A percentile compares a stretch with the other conserved stretches of the same genome.
Conservation (phyloP, 495 filamentous ascomycete species). For the Podospora appendiculata region DNA sequence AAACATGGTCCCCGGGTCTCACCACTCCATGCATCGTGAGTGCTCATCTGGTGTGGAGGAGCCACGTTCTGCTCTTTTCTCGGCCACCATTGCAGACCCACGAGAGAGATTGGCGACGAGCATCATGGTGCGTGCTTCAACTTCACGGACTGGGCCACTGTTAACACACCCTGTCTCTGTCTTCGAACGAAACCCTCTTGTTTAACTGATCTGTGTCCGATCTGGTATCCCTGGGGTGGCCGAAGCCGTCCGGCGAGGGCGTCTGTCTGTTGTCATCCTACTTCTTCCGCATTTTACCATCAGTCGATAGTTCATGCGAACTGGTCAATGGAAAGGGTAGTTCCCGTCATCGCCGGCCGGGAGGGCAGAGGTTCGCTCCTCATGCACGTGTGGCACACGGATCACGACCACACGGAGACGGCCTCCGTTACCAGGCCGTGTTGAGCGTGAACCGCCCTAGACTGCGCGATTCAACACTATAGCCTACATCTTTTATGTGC, state of each 20-base stretch:
- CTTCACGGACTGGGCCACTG: too few relatives aligned
- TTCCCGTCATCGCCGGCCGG: slow-evolving; percentile 1
- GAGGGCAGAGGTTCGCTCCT: slow-evolving; percentile 1
- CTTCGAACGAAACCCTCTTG: too few relatives aligned
- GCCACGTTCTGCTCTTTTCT: too few relatives aligned
- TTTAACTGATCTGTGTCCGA: not conserved
- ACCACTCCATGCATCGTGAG: too few relatives aligned
- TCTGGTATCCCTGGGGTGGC: not conserved
- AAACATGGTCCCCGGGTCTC: too few relatives aligned
- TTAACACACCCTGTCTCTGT: too few relatives aligned
- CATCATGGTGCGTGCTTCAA: too few relatives aligned
- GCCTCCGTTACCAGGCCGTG: not conserved
- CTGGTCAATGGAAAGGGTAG: slow-evolving; percentile 4
- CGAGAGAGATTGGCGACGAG: too few relatives aligned
- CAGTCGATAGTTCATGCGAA: slow-evolving; percentile 9
- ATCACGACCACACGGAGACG: slow-evolving; percentile 1
- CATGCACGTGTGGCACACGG: slow-evolving; percentile 9
- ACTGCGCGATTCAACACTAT: slow-evolving; percentile 3
- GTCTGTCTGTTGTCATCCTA: not conserved
- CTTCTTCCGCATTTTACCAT: slow-evolving; percentile 21
- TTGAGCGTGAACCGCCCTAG: slow-evolving; percentile 2
- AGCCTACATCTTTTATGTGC: not conserved
- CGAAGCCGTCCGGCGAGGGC: not conserved
- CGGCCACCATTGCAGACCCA: too few relatives aligned
- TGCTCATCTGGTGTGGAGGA: too few relatives aligned